Evolutionary conservation across 2,329 filamentous ascomycete genomes (phyloP).

Genomic region (Sclerotinia sclerotiorum): DNA sequence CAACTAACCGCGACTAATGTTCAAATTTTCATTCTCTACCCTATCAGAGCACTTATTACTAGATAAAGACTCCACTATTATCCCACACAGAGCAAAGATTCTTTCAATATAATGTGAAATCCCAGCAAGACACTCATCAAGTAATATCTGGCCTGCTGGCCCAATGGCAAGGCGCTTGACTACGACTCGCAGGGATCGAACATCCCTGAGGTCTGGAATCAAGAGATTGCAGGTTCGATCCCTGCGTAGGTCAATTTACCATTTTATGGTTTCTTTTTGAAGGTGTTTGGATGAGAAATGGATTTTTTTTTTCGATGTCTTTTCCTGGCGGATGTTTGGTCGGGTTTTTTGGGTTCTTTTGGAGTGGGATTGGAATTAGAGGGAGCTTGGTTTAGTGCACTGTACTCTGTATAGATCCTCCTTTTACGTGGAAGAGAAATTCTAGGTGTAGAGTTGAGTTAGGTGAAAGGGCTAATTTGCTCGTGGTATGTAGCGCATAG

Average conservation of each 20-base stretch:
- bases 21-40: background rate
- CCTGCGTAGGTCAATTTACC: conserved; percentile 34
- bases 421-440: background rate
- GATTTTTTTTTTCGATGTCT: background rate
- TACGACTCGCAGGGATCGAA: background rate
- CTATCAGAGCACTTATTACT: background rate
- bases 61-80: background rate
- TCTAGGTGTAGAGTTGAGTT: background rate
- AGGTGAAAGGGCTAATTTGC: background rate
- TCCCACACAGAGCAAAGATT: rapidly evolving
- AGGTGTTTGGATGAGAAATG: background rate
- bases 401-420: too few relatives aligned
- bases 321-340: background rate
- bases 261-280: background rate
- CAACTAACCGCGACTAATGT: background rate
- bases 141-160: conserved; percentile 21
- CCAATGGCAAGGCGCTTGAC: conserved; percentile 27
- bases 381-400: background rate
- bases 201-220: conserved; percentile 21
- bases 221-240: conserved; percentile 50
- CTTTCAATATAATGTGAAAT: background rate
- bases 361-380: background rate
- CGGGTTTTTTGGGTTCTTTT: background rate
- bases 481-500: too few relatives aligned
- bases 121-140: rapidly evolving